Base-by-base conservation (phyloP, 169 alveolate species). In the Sarcocystis neurona region DNA sequence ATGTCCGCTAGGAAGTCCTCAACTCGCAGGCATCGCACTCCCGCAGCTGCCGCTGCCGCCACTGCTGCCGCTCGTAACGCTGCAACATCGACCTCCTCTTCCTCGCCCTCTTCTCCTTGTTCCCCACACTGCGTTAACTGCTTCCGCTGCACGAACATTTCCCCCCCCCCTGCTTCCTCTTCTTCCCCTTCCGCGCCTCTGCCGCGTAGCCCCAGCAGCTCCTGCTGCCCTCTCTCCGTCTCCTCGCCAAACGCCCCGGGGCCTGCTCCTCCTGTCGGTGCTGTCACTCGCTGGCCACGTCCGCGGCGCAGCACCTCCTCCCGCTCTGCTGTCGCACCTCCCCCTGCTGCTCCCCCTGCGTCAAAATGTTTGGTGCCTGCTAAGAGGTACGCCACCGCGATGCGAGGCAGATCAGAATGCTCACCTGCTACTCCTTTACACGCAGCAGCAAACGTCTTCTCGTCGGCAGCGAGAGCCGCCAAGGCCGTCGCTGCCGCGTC, bases 1-100 rank as follows among this genome's bases (percentile, higher is more conserved):
- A 63, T n/a, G 75, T 63, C 75, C n/a, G 75, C 75, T 18, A 63
- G 41, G 43, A 63, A 63, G 75, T 63, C 75, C 4, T 37, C 27
- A 18, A 63, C 75, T 43, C 32, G 75, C 44, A 63, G 75, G 12
- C 75, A 63, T 8, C 75, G 75, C 20, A 63, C 75, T 10, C 75
- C 75, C 75, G 39, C 43, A 1, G 41, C 75, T 18, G 75, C 75
- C 43, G 75, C 75, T 1, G 43, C 75, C 43, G 27, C 2, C 75
- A 63, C n/a, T 20, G 75, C 75, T 4, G 75, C 75, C 39, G 43
- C 75, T n/a, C n/a, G n/a, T n/a, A n/a, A n/a, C 8, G 43, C 39
- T 1, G 75, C 75, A 1, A 12, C 20, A 6, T 63, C 75, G 4
- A 41, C 75, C 6, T 63, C 75, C 6, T 43, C 44, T 18, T 43